Base-by-base conservation (phyloP, 352 stramenopile genomes). In the Aphanomyces astaci region DNA sequence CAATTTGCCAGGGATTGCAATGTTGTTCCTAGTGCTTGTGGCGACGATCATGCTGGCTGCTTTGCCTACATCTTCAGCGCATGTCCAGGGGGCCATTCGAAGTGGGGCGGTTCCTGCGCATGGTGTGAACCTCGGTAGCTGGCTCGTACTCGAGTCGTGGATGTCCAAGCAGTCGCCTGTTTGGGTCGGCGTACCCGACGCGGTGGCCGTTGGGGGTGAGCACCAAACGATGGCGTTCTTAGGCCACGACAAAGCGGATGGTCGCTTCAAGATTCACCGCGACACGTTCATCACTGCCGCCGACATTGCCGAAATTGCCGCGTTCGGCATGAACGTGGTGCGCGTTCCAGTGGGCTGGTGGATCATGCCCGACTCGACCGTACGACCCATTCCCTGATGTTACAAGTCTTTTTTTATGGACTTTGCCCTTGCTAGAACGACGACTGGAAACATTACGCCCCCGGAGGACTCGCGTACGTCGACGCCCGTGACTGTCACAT, bases 81-180 rank as follows among this genome's bases (percentile, higher is more conserved):
- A 94, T 63, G 63, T 94, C 2, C 76, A 88, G 71, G 73, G 73
- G 36, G 66, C 71, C 27, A 90, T 94, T 67, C 83, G 84, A 48
- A 71, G 71, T 24, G 85, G 83, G 1, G 52, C 64, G 9, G 75
- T 76, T 4, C 74, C 63, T 15, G 30, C 40, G 10, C 78, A 82
- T 5, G 88, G 87, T 3, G 77, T 89, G 11, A 96, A 96, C 71
- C 74, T 95, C 28, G 88, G 87, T 9, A 86, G 88, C 27, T 96
- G 88, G 88, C 76, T 95, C 4, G 73, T 96, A 0, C 68, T 83
- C 30, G 89, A 96, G 74, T 74, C 84, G 55, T 95, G 86, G 76
- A 92, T 96, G 75, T 92, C 82, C 15, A 84, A 78, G 70, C 74
- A 84, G 15, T 84, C 83, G 3, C 82, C 75, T 22, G 90, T 97